Conservation (phyloP, 129 eudicot species). For the Silybum marianum region DNA sequence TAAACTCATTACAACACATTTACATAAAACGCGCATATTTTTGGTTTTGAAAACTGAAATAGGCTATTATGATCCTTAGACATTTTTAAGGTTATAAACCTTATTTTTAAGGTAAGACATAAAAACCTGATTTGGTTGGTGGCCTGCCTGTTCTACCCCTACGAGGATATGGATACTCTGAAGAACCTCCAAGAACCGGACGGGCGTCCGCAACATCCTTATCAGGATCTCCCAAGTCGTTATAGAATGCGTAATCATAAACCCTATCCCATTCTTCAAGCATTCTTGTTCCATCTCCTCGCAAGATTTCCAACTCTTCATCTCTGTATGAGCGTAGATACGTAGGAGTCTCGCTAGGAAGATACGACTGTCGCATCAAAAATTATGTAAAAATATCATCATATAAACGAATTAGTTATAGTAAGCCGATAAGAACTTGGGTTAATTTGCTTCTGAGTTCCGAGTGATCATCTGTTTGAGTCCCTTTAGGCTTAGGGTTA, state of each 20-base stretch:
- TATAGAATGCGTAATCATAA: background rate
- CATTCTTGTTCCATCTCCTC: slow-evolving; percentile 54
- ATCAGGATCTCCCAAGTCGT: slow-evolving; percentile 29
- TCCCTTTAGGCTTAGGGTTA: too few species aligned
- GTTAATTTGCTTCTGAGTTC: background rate
- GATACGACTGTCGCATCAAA: slow-evolving; percentile 39
- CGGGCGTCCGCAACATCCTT: slow-evolving; percentile 34
- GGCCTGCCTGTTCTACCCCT: slow-evolving; percentile 58
- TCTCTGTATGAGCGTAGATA: slow-evolving; percentile 30
- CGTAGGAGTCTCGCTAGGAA: slow-evolving; percentile 53
- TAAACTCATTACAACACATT: too few species aligned
- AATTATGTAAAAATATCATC: background rate
- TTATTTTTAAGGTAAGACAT: background rate
- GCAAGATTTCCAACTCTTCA: slow-evolving; percentile 39
- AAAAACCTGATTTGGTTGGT: slow-evolving; percentile 39
- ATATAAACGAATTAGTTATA: too few species aligned
- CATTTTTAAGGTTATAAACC: too few species aligned
- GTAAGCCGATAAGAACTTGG: too few species aligned
- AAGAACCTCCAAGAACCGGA: slow-evolving; percentile 53
- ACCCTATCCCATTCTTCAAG: slow-evolving; percentile 52
- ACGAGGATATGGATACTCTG: slow-evolving; percentile 57
- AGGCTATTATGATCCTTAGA: too few species aligned
- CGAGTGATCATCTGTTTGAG: too few species aligned
- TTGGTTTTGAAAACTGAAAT: too few species aligned
- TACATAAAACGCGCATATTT: too few species aligned